phyloP scores from a whole-genome alignment of 2,329 filamentous ascomycete genomes.

The Colletotrichum theobromicola region DNA sequence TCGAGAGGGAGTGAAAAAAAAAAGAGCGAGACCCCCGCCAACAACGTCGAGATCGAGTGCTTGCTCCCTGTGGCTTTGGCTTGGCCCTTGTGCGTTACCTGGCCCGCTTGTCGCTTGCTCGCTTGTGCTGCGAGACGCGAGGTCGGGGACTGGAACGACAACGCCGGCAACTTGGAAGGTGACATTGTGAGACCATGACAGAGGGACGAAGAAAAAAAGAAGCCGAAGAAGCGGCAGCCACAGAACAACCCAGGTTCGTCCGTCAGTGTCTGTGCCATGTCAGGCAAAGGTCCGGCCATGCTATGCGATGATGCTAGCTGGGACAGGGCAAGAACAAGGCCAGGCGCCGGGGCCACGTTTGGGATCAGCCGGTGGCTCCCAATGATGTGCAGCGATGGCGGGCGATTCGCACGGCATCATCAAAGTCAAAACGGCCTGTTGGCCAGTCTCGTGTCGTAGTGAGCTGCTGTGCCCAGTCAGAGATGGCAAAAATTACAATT shows the following conservation, averaged over 20 bases:
- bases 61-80: background rate
- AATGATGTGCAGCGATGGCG: conserved; percentile 21
- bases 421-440: conserved; percentile 9
- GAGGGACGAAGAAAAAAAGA: background rate
- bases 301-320: conserved; percentile 6
- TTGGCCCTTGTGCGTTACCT: background rate
- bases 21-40: background rate
- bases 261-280: conserved; percentile 11
- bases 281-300: conserved; percentile 8
- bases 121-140: conserved; percentile 17
- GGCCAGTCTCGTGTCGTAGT: background rate
- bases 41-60: background rate
- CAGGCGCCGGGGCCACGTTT: conserved; percentile 16
- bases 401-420: conserved; percentile 22
- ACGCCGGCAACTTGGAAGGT: conserved; percentile 14
- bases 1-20: background rate
- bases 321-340: background rate
- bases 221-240: background rate
- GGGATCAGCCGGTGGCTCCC: conserved; percentile 13
- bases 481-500: background rate
- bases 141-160: conserved; percentile 13
- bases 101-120: conserved; percentile 32
- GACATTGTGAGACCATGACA: conserved; percentile 10
- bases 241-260: background rate
- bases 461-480: conserved; percentile 5